These are phyloP conservation scores for Stygiomarasmius scandens DNA, from an alignment of 1,284 basidiomycete genomes.

Conservation along the genomic window DNA sequence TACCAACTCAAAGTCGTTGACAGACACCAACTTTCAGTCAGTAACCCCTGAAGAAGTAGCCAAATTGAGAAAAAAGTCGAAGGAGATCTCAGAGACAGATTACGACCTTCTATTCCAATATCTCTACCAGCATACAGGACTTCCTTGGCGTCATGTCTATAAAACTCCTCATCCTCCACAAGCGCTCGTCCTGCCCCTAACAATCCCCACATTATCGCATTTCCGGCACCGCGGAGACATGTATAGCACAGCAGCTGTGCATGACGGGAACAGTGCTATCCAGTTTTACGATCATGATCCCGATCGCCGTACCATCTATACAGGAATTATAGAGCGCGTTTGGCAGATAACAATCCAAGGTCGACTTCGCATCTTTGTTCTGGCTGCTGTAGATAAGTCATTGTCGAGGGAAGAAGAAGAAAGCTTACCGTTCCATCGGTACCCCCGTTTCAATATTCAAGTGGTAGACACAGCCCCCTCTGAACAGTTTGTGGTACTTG, in stretches of 20 bases:
- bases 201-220: conserved; percentile 12
- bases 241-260: conserved; percentile 21
- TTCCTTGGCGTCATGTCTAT: too few relatives aligned
- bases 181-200: conserved; percentile 6
- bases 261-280: conserved; percentile 27
- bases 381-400: conserved; percentile 14
- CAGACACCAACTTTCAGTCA: neutral
- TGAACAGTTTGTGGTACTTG: conserved; percentile 18
- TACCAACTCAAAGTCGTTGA: neutral
- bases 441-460: conserved; percentile 12
- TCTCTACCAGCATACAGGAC: too few relatives aligned
- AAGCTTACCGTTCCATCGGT: conserved; percentile 16
- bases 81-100: conserved; percentile 12
- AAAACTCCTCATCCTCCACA: neutral
- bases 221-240: conserved; percentile 15
- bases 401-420: conserved; percentile 17
- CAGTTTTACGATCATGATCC: conserved; percentile 19
- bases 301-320: conserved; percentile 1
- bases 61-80: conserved; percentile 12
- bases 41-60: neutral
- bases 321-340: conserved; percentile 25
- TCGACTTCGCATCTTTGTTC: conserved; percentile 17
- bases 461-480: conserved; percentile 20
- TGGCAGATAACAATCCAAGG: conserved; percentile 24
- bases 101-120: conserved; percentile 22